Conservation (phyloP, 2,329 filamentous ascomycete species). For the Exophiala viscosa region DNA sequence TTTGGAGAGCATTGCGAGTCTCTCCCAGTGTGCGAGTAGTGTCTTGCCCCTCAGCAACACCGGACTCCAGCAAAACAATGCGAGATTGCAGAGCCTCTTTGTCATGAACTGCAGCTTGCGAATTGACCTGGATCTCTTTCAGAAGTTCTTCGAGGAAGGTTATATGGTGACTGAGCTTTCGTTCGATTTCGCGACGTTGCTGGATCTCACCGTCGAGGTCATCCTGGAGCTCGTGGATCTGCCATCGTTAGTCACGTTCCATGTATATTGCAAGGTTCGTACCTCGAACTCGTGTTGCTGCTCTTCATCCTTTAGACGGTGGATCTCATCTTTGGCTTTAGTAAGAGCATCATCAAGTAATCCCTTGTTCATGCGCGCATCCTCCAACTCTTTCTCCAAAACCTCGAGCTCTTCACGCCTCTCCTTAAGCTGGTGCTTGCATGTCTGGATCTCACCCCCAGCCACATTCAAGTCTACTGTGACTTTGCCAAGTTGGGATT, state of each 20-base stretch:
- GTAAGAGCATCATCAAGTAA: too few relatives aligned
- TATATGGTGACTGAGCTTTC: neutral
- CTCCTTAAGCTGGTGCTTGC: too few relatives aligned
- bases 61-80: neutral
- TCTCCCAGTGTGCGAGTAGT: neutral
- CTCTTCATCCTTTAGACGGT: neutral
- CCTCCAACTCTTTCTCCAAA: too few relatives aligned
- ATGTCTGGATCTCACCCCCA: too few relatives aligned
- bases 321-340: too few relatives aligned
- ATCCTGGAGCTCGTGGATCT: neutral
- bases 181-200: neutral
- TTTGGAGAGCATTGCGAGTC: neutral
- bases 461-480: too few relatives aligned
- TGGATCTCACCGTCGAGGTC: constrained; percentile 3
- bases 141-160: too few relatives aligned
- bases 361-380: too few relatives aligned
- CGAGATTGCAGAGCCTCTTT: neutral
- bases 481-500: too few relatives aligned
- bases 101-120: neutral
- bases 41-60: neutral
- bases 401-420: too few relatives aligned
- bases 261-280: neutral
- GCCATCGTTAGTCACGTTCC: neutral
- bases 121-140: neutral
- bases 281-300: constrained; percentile 1